Evolutionary conservation across 2,329 filamentous ascomycete genomes (phyloP).

Genomic region (Xylariaceae sp.): DNA sequence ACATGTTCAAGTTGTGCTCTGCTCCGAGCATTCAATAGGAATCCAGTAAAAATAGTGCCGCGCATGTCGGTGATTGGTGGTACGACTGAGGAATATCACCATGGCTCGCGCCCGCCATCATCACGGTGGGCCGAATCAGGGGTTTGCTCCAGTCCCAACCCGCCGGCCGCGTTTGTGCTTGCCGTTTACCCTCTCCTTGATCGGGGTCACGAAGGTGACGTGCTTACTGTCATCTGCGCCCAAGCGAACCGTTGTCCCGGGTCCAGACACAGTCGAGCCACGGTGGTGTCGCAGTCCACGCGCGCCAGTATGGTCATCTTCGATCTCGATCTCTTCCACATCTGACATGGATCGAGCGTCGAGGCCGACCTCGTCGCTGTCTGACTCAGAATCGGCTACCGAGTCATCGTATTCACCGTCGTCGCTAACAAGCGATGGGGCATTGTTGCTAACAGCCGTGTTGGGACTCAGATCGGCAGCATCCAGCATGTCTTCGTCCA

Average conservation of each 20-base stretch:
- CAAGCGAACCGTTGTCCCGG: slow-evolving; percentile 36
- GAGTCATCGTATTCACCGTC: slow-evolving; percentile 73
- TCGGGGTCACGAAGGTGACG: slow-evolving; percentile 46
- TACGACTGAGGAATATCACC: too few species aligned
- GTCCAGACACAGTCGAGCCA: slow-evolving; percentile 25
- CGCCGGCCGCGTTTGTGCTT: slow-evolving; percentile 23
- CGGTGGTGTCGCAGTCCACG: slow-evolving; percentile 37
- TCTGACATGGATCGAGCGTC: slow-evolving; percentile 55
- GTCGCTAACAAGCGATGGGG: slow-evolving; percentile 72
- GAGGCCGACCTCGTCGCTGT: slow-evolving; percentile 47
- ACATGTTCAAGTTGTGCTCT: too few species aligned
- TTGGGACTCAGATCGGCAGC: slow-evolving; percentile 57
- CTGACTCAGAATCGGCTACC: slow-evolving; percentile 55
- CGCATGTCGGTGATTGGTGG: too few species aligned
- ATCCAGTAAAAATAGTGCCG: too few species aligned
- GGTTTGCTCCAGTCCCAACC: slow-evolving; percentile 3
- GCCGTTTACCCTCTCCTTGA: slow-evolving; percentile 34
- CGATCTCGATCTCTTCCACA: slow-evolving; percentile 54
- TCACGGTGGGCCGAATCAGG: too few species aligned
- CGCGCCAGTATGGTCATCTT: slow-evolving; percentile 44
- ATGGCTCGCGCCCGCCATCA: too few species aligned
- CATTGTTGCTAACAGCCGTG: slow-evolving; percentile 65
- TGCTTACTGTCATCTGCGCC: slow-evolving; percentile 49
- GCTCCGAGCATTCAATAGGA: too few species aligned
- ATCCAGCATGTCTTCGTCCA: slow-evolving; percentile 49